phyloP scores from a whole-genome alignment of 495 filamentous ascomycete species.

The Neurospora discreta region DNA sequence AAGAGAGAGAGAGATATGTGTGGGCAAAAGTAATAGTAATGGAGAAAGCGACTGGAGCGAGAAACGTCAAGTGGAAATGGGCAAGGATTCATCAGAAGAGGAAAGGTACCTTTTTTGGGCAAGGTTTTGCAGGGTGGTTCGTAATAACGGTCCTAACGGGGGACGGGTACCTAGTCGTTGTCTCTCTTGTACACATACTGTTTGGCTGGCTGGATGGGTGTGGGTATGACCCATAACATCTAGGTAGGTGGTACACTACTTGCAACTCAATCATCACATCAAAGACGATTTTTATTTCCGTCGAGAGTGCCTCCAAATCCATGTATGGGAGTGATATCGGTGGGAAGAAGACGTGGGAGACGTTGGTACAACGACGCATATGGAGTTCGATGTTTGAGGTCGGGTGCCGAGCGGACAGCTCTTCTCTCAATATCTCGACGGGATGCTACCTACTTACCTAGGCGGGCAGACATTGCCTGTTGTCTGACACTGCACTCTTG shows the following conservation, averaged over 20 bases:
- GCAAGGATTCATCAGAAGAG: constrained; percentile 7
- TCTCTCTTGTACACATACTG: not conserved
- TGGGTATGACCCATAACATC: not conserved
- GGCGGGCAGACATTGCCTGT: not conserved
- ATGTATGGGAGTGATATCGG: not conserved
- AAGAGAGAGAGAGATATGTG: constrained; percentile 13
- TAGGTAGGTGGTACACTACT: not conserved
- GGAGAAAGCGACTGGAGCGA: constrained; percentile 22
- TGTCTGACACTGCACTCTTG: not conserved
- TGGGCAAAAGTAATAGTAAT: constrained; percentile 26
- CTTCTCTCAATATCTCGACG: not conserved
- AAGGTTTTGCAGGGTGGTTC: constrained; percentile 8
- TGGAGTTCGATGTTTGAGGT: not conserved
- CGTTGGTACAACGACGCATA: not conserved
- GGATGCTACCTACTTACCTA: not conserved
- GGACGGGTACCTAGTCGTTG: not conserved
- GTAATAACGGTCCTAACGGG: not conserved
- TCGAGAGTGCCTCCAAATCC: not conserved
- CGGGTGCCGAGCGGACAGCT: not conserved
- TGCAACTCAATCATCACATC: not conserved
- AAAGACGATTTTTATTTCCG: not conserved
- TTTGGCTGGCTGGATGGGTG: not conserved
- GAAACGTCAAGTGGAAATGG: constrained; percentile 15
- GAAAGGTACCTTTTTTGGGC: constrained; percentile 5
- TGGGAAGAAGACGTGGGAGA: not conserved